Evolutionary conservation across 192 early-diverging fungal species (phyloP).

Genomic region (Lunasporangiospora selenospora): DNA sequence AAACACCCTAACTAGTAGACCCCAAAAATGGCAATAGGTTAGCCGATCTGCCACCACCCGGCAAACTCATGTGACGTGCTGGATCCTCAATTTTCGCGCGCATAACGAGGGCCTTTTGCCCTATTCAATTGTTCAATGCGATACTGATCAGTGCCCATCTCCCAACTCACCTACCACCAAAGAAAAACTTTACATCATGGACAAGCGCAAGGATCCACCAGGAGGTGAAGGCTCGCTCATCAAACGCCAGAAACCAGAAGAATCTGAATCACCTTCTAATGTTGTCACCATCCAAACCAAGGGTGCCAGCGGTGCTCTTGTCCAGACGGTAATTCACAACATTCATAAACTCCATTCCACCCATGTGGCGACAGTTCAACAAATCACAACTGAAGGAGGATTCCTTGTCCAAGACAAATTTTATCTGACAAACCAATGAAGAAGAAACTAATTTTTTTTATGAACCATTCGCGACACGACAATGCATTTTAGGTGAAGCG

Average conservation of each 20-base stretch:
- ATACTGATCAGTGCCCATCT: too few species aligned
- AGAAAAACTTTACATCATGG: too few species aligned
- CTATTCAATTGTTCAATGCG: too few species aligned
- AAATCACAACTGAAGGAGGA: conserved; percentile 8
- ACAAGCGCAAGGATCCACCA: conserved; percentile 52
- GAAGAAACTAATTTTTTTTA: too few species aligned
- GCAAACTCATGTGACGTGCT: too few species aligned
- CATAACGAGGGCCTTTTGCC: too few species aligned
- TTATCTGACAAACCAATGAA: not conserved
- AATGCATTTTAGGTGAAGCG: conserved; percentile 15
- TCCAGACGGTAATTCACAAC: conserved; percentile 41
- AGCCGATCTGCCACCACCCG: too few species aligned
- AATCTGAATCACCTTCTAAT: conserved; percentile 14
- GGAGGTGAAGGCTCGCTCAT: conserved; percentile 33
- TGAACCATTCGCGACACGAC: not conserved
- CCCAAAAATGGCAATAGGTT: too few species aligned
- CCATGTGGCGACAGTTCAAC: not conserved
- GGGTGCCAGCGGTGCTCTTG: conserved; percentile 34
- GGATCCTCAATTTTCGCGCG: too few species aligned
- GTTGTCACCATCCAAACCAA: conserved; percentile 43
- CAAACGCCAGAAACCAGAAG: conserved; percentile 47
- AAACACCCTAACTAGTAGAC: too few species aligned
- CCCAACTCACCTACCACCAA: too few species aligned
- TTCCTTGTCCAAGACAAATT: not conserved
- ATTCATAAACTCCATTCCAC: too few species aligned